Evolutionary conservation across 148 eudicot genomes (phyloP).

Genomic region (Spergularia marina): DNA sequence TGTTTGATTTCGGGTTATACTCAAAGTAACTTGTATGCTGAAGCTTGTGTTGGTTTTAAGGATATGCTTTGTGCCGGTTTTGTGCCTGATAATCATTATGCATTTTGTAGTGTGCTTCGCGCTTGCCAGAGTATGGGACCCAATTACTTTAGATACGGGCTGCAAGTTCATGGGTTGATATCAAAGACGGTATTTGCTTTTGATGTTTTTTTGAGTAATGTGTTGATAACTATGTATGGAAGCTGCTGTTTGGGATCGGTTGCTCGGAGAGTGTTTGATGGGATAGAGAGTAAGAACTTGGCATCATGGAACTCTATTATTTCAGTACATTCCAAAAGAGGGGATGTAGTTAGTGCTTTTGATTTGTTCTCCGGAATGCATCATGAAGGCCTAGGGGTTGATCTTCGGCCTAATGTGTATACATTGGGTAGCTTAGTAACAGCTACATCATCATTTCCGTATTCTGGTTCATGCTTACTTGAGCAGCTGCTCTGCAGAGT

Average conservation of each 20-base stretch:
- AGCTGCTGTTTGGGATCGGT: conserved; percentile 41
- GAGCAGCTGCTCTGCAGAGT: conserved; percentile 56
- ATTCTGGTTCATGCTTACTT: conserved; percentile 38
- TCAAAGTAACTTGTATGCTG: conserved; percentile 39
- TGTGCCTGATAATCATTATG: conserved; percentile 45
- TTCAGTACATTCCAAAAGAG: conserved; percentile 62
- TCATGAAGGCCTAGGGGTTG: conserved; percentile 32
- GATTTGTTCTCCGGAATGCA: conserved; percentile 59
- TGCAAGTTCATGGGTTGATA: conserved; percentile 72
- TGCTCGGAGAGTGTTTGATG: conserved; percentile 54
- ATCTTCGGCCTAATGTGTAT: conserved; percentile 52
- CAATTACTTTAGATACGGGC: conserved; percentile 40
- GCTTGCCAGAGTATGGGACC: conserved; percentile 59
- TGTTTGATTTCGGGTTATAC: conserved; percentile 76
- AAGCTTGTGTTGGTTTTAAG: conserved; percentile 46
- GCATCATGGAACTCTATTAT: conserved; percentile 79
- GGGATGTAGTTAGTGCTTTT: conserved; percentile 46
- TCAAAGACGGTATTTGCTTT: conserved; percentile 41
- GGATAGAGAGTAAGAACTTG: conserved; percentile 39
- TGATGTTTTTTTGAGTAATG: conserved; percentile 62
- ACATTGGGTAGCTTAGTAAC: conserved; percentile 68
- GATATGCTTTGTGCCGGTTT: conserved; percentile 49
- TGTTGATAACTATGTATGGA: conserved; percentile 74
- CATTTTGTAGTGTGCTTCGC: conserved; percentile 63
- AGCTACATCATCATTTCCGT: conserved; percentile 41